Base-by-base conservation (phyloP, 2,329 filamentous ascomycete genomes). In the Venturia aucupariae region DNA sequence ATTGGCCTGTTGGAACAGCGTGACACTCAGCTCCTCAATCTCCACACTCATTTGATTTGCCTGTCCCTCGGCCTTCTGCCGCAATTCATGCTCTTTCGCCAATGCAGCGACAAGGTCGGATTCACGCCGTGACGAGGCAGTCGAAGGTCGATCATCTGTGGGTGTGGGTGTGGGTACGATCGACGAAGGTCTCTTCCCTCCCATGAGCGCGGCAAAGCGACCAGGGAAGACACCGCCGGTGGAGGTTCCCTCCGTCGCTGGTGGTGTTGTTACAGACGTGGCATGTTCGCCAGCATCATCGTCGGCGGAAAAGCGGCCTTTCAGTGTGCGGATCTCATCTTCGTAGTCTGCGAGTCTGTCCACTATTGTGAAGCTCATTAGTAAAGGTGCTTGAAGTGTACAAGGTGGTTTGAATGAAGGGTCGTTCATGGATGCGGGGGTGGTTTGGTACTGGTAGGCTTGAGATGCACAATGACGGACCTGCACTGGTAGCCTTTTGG, bases 1-100 rank as follows among this genome's bases (percentile, higher is more conserved):
- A 73, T 94, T 94, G 62, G 90, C 90, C 77, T 92, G 87, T 76
- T 90, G 86, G 73, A 94, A 94, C 63, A 94, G 77, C 61, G 82
- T 83, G 24, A 84, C 87, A 71, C 84, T 90, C 68, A 94, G 78
- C 76, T 94, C 90, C 75, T 93, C 90, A 24, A 93, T 82, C 77
- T 94, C 90, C 15, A 79, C 81, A 70, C 84, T 86, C 61, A 89
- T 88, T 61, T 85, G 83, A 67, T 81, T 81, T 24, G 90, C 78
- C 67, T 84, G 82, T 61, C 82, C 82, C 76, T 94, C 90, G 1
- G 90, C 90, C 62, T 85, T 84, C 46, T 82, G 79, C 15, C 90
- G 84, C 65, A 89, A 80, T 55, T 77, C 78, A 72, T 89, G 84
- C 73, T 93, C 90, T 63, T 83, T 82, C 59, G 81, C 81, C 54